phyloP scores from a whole-genome alignment of 495 filamentous ascomycete genomes.

The Cladorrhinum samala region DNA sequence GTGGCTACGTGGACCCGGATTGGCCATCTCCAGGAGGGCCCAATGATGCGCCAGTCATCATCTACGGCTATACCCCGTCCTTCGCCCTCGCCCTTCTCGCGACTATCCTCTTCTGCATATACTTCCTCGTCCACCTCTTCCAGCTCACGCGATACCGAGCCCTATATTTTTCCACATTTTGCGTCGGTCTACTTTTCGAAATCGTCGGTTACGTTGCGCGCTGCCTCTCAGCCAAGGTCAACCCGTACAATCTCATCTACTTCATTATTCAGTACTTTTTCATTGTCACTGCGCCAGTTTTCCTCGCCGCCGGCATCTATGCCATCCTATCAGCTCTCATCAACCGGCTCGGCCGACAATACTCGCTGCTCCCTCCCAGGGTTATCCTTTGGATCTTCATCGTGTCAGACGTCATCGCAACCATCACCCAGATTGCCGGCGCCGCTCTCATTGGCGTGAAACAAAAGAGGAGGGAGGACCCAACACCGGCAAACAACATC shows the following conservation, averaged over 20 bases:
- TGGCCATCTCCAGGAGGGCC: conserved; percentile 24
- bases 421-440: conserved; percentile 47
- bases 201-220: conserved; percentile 41
- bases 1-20: conserved; percentile 29
- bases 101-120: conserved; percentile 24
- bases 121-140: conserved; percentile 23
- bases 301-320: conserved; percentile 50
- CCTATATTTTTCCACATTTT: conserved; percentile 27
- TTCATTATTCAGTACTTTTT: conserved; percentile 56
- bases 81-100: conserved; percentile 26
- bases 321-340: conserved; percentile 43
- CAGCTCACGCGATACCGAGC: conserved; percentile 22
- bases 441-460: conserved; percentile 43
- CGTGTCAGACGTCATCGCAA: conserved; percentile 42
- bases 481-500: conserved; percentile 44
- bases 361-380: conserved; percentile 32
- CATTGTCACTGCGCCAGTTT: conserved; percentile 52
- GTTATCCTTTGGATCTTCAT: conserved; percentile 45
- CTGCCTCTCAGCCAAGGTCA: conserved; percentile 31
- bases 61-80: conserved; percentile 31
- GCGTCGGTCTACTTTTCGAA: conserved; percentile 34
- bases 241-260: conserved; percentile 46
- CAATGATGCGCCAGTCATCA: conserved; percentile 23
- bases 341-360: conserved; percentile 24
- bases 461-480: conserved; percentile 34